Base-by-base conservation (phyloP, 2,329 filamentous ascomycete genomes). In the Penicillium thymicola region DNA sequence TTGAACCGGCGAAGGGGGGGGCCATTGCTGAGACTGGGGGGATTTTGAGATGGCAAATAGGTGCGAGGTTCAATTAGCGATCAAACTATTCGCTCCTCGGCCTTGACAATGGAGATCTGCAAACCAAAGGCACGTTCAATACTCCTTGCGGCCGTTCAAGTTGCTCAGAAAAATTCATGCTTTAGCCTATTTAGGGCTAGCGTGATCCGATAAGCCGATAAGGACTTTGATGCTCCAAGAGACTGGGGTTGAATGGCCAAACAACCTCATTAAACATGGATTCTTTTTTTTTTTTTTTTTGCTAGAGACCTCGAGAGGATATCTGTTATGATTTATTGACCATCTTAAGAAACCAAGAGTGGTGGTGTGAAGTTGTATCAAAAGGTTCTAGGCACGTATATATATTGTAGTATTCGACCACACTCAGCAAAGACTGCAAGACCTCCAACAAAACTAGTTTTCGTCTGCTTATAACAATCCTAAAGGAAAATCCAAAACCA, bases 21-120 rank as follows among this genome's bases (percentile, higher is more conserved):
- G 66, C 65, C 72, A 75, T 75, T 62, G 41, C 49, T 28, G 14
- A 28, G 27, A 10, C 27, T 37, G 34, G 10, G 25, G 25, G n/a
- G 6, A 10, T 32, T 49, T 13, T 18, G 25, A 14, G 49, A 9
- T 25, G 14, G 44, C 28, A 40, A 51, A 52, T 59, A 46, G 37
- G 43, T 38, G 28, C 18, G 37, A 41, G n/a, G 28, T 53, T 44
- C 25, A 42, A 46, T 41, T 32, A 52, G 34, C 13, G 11, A 49
- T 54, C 11, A n/a, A 30, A 48, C 38, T 32, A 40, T 46, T 42
- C 42, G 48, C 27, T 41, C 48, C 30, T 28, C 23, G 32, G 27
- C 48, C 48, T 45, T 41, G 48, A 55, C 27, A 46, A 52, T 38
- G 18, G 8, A 44, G 41, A 55, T 52, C 48, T 45, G 28, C 45